Base-by-base conservation (phyloP, 78 protist species). In the Isochrysis galbana region DNA sequence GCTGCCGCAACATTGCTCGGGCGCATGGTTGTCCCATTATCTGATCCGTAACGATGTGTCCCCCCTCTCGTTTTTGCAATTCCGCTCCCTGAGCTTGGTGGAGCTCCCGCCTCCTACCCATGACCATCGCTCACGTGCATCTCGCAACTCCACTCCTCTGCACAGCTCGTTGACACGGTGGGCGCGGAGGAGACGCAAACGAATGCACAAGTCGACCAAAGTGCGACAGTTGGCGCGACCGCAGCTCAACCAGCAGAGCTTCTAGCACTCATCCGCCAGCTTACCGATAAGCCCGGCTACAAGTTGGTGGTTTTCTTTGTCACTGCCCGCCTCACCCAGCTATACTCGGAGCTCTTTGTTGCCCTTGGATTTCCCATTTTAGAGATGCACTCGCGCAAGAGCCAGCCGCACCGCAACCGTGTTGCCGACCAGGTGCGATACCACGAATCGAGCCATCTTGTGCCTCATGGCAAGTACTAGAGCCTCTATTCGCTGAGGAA, bases 311-410 rank as follows among this genome's bases (percentile, higher is more conserved):
- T 39, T 41, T 95, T 95, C 92, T 93, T 91, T 77, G 7, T 92
- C 41, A 95, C 96, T n/a, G 96, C 96, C 34, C 87, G 94, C 47
- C 91, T 45, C 45, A 21, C 74, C 36, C 80, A 70, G 80, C 80
- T 70, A 14, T 70, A 70, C 80, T 2, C 80, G 10, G 80, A 70
- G 80, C 29, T 17, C 29, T 34, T 70, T 17, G 80, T 41, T 14
- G 1, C 17, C 46, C 38, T 25, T 32, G 48, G 61, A 22, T 2
- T n/a, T 21, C 47, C 94, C 7, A 88, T 93, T n/a, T 42, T 94
- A 36, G 95, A 95, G 90, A 93, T 95, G 42, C 96, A 95, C 95
- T 90, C 94, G 26, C 91, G 96, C 54, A 87, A 72, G 92, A 46
- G 91, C 34, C 96, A 94, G 91, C 0, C 70, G 34, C 84, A 72